A percentile compares a stretch with the other conserved stretches of the same genome.
Conservation (phyloP, 805 yeast species). For the Cyberlindnera americana region DNA sequence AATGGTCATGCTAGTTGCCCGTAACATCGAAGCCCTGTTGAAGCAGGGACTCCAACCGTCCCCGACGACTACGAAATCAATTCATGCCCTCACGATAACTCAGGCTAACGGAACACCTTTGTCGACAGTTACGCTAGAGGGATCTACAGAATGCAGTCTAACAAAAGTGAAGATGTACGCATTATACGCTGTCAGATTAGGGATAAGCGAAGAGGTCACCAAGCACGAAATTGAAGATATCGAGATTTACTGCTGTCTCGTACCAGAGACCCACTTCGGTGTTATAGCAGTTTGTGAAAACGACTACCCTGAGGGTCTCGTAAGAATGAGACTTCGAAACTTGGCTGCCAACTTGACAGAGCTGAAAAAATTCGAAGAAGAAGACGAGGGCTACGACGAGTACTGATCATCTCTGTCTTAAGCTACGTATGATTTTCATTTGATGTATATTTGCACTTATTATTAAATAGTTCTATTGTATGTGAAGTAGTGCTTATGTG, state of each 20-base stretch:
- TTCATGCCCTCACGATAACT: constrained; percentile 17
- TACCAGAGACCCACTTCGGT: constrained; percentile 19
- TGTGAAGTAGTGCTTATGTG: not conserved
- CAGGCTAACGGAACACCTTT: constrained; percentile 18
- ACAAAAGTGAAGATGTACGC: constrained; percentile 23
- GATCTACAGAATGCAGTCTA: not conserved
- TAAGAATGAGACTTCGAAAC: constrained; percentile 18
- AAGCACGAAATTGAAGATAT: constrained; percentile 10
- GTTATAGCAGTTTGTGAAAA: constrained; percentile 22
- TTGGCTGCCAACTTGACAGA: constrained; percentile 17
- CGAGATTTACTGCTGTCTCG: constrained; percentile 8
- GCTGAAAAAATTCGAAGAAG: constrained; percentile 21
- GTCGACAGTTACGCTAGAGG: constrained; percentile 9
- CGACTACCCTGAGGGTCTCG: constrained; percentile 25
- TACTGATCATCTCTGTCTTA: too few species aligned
- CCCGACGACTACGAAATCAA: constrained; percentile 16
- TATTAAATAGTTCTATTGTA: too few species aligned
- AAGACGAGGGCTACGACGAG: constrained; percentile 7
- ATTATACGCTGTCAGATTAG: constrained; percentile 13
- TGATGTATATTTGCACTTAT: too few species aligned
- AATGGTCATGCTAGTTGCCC: constrained; percentile 21
- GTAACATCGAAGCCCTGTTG: constrained; percentile 19
- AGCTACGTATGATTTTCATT: too few species aligned
- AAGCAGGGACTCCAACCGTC: constrained; percentile 15
- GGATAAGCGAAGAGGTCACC: constrained; percentile 6